Evolutionary conservation across 345 rosid genomes (phyloP), one percentile per base, ranked within the genome.

Genomic region (Citrus sp.): DNA sequence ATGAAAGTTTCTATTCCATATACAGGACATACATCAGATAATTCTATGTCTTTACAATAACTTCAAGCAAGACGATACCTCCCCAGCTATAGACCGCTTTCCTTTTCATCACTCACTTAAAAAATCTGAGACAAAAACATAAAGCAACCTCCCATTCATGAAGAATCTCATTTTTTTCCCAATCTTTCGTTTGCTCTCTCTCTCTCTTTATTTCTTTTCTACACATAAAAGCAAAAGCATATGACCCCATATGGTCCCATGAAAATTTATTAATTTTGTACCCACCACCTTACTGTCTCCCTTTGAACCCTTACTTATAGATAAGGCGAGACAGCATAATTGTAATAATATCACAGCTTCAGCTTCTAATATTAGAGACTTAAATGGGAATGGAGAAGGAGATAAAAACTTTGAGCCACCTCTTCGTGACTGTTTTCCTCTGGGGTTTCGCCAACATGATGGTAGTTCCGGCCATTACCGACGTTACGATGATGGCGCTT

Each of bases 401-500:
- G 71, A 19, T 88, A 34, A 37, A 7, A 54, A 71, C 80, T 24
- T 73, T 89, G 70, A 73, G 82, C 56, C 98, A 93, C 83, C 82
- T 94, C 2, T 82, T 87, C 10, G 87, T 80, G 84, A 86, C 93
- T 21, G 87, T 90, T n/a, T 93, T 88, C 78, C 79, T 92, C 68
- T 87, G 89, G 21, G 82, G 79, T 9, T 70, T 89, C 24, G 84
- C 93, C 4, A 56, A 2, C 4, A 71, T 61, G 69, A 78, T 93
- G 63, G 88, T 88, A 37, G 0, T 56, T 72, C 98, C 98, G 61
- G 91, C 91, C 78, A 84, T 90, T 34, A 92, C 91, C 46, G 98
- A 93, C 40, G 93, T 94, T 60, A 94, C 91, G 69, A 90, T 94
- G 90, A 21, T 75, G 1, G 98, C 98, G 1, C 87, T 94, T 79